Evolutionary conservation across 306 rosid species (phyloP), one percentile per base, ranked within the genome.

Genomic region (Rosa persica): DNA sequence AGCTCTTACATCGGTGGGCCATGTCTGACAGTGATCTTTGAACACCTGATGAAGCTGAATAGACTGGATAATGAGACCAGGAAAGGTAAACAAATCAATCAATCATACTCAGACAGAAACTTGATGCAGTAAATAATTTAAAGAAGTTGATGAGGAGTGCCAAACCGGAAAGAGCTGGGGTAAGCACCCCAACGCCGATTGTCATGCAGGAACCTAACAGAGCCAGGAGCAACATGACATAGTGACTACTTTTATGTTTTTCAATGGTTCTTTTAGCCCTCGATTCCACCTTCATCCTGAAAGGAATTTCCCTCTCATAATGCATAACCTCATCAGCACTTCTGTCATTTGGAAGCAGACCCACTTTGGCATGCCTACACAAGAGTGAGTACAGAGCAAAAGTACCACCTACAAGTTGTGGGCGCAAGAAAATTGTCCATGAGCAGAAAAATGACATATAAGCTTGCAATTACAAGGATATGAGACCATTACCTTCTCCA

Each of bases 351-450:
- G 97, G 97, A 76, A 92, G 87, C 82, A 92, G 73, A 17, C 97
- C 87, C 55, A 92, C 92, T 82, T 90, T 90, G 52, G 97, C 92
- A 77, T 89, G 92, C 83, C 97, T 90, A 70, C 97, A 92, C 86
- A 92, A 70, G 62, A 92, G 88, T 48, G 96, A 92, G 85, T 92
- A 90, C 76, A 92, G 52, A 78, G 97, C 97, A 81, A 92, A 85
- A 77, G 75, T 90, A 65, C 97, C 97, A 75, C 97, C 96, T 90
- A 67, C 76, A 83, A 67, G 42, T n/a, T 25, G 67, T 11, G 17
- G 16, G 76, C 34, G 64, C 57, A 19, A 75, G 23, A 77, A 81
- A 74, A 76, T 44, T 79, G 61, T 72, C 73, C 43, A 46, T 10
- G 27, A 42, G 51, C 70, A 62, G 47, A 55, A 40, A 69, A 43